These are phyloP conservation scores for Candida dajiaensis DNA, from an alignment of 805 yeast genomes.

Conservation along the genomic window DNA sequence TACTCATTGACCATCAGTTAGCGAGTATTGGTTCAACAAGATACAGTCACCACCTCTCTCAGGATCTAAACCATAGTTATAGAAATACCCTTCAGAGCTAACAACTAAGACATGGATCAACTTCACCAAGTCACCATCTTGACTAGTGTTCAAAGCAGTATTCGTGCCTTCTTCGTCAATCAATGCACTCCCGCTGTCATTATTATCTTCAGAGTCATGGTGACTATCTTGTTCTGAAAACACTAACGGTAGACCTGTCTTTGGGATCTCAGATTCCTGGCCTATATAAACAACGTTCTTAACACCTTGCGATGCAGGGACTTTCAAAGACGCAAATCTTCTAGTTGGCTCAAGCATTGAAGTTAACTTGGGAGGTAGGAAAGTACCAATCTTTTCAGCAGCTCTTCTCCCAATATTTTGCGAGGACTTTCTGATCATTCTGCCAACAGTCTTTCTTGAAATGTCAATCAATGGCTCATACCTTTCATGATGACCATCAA, in stretches of 20 bases:
- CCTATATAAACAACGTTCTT: conserved; percentile 47
- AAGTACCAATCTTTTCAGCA: conserved; percentile 86
- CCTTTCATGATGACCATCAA: conserved; percentile 10
- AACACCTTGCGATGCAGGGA: conserved; percentile 46
- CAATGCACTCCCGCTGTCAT: background rate
- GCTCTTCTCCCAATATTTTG: conserved; percentile 74
- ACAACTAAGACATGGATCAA: conserved; percentile 57
- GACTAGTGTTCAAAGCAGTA: conserved; percentile 13
- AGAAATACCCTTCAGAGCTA: conserved; percentile 75
- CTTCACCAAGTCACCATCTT: conserved; percentile 26
- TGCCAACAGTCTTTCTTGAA: conserved; percentile 64
- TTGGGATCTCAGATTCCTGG: conserved; percentile 20
- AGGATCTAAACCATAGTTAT: conserved; percentile 75
- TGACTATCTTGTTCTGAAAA: conserved; percentile 9
- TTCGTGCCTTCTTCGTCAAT: conserved; percentile 1
- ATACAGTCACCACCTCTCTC: conserved; percentile 93
- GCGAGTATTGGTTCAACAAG: conserved; percentile 62
- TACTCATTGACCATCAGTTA: conserved; percentile 23
- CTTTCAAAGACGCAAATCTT: conserved; percentile 84
- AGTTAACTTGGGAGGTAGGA: conserved; percentile 71
- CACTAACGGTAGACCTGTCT: conserved; percentile 18
- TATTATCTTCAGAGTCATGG: conserved; percentile 1
- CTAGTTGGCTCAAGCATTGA: conserved; percentile 85
- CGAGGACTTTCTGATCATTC: conserved; percentile 71
- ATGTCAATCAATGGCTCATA: conserved; percentile 65